Evolutionary conservation across 83 land plant genomes (phyloP), one percentile per base, ranked within the genome.

Genomic region (Isoetes engelmannii): DNA sequence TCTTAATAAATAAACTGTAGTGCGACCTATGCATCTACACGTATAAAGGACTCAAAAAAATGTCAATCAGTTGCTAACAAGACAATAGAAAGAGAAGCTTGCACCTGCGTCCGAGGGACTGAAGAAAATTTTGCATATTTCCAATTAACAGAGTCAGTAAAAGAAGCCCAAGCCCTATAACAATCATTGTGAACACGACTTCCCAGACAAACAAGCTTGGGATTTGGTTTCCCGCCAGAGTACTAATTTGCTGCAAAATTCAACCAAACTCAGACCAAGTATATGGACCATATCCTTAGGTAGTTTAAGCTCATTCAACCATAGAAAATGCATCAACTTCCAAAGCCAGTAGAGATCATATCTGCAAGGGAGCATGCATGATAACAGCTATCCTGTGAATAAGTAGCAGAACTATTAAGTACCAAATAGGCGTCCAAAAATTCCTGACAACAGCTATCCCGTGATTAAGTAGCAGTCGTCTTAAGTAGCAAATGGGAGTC

Each of bases 61-160:
- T 28, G 37, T 28, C 37, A 28, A 28, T 28, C 37, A 28, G 2
- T 28, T 28, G 37, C 37, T 28, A 28, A 28, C 37, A 43, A n/a
- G 12, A 15, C 18, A 47, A 4, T 28, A 47, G n/a, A 9, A 9
- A 60, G 3, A 70, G 45, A n/a, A 46, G 7, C 10, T 4, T 41
- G 58, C 77, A 94, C 99, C 99, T 90, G 57, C 90, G 79, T 48
- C 88, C 89, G 67, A 94, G 93, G 44, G 88, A 79, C 60, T 85
- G 92, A 43, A 94, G 90, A 70, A 94, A 94, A 68, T 86, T 90
- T 72, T 94, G 99, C 90, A 94, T 94, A 71, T 90, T 94, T 66
- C 97, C 97, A 78, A 94, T 88, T 15, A 94, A 85, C 45, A 90
- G 72, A 60, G 97, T 95, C 71, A 88, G 86, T 41, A 94, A 85